Evolutionary conservation across 2,329 filamentous ascomycete species (phyloP), one percentile per base, ranked within the genome.

Genomic region (Fusarium metavorans): DNA sequence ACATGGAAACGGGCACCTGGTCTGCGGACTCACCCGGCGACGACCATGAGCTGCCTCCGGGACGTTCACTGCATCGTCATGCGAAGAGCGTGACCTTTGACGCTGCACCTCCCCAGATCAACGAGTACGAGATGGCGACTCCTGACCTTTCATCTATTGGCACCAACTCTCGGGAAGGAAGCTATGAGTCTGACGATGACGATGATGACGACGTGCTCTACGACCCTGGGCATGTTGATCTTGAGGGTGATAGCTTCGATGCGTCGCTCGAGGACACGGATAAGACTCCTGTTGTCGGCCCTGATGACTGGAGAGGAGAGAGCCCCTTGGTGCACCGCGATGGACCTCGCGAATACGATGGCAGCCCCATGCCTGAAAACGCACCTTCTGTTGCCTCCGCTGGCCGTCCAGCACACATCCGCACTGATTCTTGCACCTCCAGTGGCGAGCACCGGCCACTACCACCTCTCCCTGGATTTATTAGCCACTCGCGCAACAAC

Each of bases 31-130:
- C 89, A 20, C 87, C 88, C 4, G 85, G 88, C 45, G 86, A 89
- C 41, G 89, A 92, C 48, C 86, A 86, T 50, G 84, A 91, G 61
- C 85, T 92, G 18, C 90, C 91, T 39, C 89, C 90, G 8, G 92
- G 93, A 64, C 91, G 90, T 74, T 89, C 88, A 14, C 87, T 95
- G 48, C 93, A 95, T 81, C 93, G 95, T 64, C 94, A 98, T 83
- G 92, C 95, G 57, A 99, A 99, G 87, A 98, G 95, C 79, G 97
- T 99, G 68, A 99, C 96, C 1, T 99, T 99, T 81, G 95, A 98
- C 84, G 93, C 93, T 41, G 95, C 94, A 2, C 96, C 96, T 25
- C 97, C 97, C 27, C 94, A 97, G 81, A 90, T 99, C 79, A 98
- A 98, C 81, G 97, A 99, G 84, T 99, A 98, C 82, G 97, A 98